Base-by-base conservation (phyloP, 768 basidiomycete genomes). In the Suillus cothurnatus region DNA sequence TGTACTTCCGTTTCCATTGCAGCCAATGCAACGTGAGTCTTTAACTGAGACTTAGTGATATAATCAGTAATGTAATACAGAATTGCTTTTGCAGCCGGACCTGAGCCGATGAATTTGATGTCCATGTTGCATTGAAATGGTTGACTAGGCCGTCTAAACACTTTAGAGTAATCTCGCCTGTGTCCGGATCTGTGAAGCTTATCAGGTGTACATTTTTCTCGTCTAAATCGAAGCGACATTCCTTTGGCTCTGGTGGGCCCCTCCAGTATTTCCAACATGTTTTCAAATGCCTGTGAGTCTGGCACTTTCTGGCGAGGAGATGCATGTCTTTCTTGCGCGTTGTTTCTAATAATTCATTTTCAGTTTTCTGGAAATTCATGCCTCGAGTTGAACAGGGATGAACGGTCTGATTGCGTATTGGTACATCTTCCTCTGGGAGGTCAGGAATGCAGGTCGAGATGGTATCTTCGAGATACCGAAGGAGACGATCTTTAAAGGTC, bases 61-160 rank as follows among this genome's bases (percentile, higher is more conserved):
- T 85, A 84, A 62, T 85, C 76, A 0, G 83, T 84, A 23, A 84
- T 80, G 59, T 84, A 85, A 62, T 81, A 81, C 5, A 81, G 43
- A 0, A 82, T 65, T 0, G 82, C 82, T 62, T 84, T 83, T 1
- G 81, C 80, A 0, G 75, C 64, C 6, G 69, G 45, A 0, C 83
- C 83, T 0, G 81, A 82, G 0, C 76, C 77, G 17, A 85, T 77
- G 52, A 77, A 81, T 64, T 83, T 81, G 1, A 85, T 80, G 61
- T 85, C 84, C 78, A 82, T 82, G 61, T 85, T 85, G 53, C 80
- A 80, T 83, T 83, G 63, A 80, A 84, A 61, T 82, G 77, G 53
- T 84, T 84, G 0, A 84, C 79, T 57, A 80, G 32, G 0, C 81
- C 78, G 71, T 85, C 75, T 0, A 82, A 50, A 43, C 75, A 73